A percentile compares a stretch with the other conserved stretches of the same genome.
Evolutionary conservation across 805 yeast species (phyloP).

Genomic region (Lipomyces anomalus): DNA sequence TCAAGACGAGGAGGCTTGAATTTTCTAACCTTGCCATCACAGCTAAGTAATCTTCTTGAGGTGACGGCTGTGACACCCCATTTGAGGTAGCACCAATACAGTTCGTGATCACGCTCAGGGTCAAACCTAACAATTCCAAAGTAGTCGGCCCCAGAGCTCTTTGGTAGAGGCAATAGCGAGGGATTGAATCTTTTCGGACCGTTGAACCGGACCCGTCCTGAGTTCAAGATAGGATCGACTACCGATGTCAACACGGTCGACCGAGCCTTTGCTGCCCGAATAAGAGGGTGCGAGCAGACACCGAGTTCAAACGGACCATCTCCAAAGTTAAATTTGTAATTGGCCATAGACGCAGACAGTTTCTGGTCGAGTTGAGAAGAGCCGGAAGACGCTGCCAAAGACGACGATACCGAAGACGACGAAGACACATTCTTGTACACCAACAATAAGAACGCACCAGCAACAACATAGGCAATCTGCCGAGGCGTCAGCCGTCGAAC

Average conservation of each 20-base stretch:
- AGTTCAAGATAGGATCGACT: background rate
- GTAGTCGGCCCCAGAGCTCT: constrained; percentile 12
- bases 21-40: constrained; percentile 3
- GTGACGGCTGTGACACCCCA: constrained; percentile 8
- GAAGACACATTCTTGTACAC: too few relatives aligned
- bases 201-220: background rate
- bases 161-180: constrained; percentile 14
- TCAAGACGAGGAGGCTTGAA: constrained; percentile 5
- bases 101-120: constrained; percentile 6
- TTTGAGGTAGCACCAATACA: constrained; percentile 16
- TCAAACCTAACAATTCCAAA: constrained; percentile 13
- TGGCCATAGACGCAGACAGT: too few relatives aligned
- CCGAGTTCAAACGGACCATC: too few relatives aligned
- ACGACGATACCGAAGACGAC: too few relatives aligned
- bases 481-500: too few relatives aligned
- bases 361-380: too few relatives aligned
- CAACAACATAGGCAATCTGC: too few relatives aligned
- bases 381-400: too few relatives aligned
- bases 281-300: too few relatives aligned
- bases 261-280: too few relatives aligned
- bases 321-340: too few relatives aligned
- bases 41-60: constrained; percentile 6
- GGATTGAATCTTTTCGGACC: constrained; percentile 7
- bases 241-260: background rate
- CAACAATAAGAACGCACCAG: too few relatives aligned